Conservation (phyloP, 179 eudicot genomes). For the Carnegiea gigantea region DNA sequence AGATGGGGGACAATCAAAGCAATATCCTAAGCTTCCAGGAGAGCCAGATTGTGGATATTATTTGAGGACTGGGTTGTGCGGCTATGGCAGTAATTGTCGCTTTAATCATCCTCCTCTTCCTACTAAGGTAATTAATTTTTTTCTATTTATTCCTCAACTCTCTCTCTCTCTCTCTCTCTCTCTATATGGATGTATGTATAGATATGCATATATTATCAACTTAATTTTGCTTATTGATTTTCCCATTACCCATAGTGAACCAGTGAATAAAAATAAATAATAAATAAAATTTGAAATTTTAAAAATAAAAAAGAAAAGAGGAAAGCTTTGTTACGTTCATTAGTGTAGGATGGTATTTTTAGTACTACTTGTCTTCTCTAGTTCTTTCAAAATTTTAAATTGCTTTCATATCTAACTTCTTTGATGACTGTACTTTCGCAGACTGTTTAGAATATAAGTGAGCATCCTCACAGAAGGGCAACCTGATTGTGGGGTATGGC, state of each 20-base stretch:
- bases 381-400: neutral
- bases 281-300: neutral
- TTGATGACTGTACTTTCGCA: conserved; percentile 21
- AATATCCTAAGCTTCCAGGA: conserved; percentile 64
- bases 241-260: neutral
- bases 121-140: conserved; percentile 33
- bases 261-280: neutral
- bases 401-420: conserved; percentile 3
- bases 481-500: conserved; percentile 69
- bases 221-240: neutral
- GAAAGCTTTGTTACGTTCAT: neutral
- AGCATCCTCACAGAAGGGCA: conserved; percentile 67
- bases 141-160: neutral
- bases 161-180: neutral
- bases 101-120: conserved; percentile 67
- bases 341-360: neutral
- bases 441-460: conserved; percentile 36
- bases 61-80: conserved; percentile 61
- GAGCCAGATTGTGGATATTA: conserved; percentile 67
- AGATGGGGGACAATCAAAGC: conserved; percentile 15
- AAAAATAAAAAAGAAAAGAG: neutral
- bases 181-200: no score
- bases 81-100: conserved; percentile 61
- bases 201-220: neutral
- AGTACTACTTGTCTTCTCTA: neutral